Evolutionary conservation across 2,329 filamentous ascomycete genomes (phyloP).

Genomic region (Cercospora zeina): DNA sequence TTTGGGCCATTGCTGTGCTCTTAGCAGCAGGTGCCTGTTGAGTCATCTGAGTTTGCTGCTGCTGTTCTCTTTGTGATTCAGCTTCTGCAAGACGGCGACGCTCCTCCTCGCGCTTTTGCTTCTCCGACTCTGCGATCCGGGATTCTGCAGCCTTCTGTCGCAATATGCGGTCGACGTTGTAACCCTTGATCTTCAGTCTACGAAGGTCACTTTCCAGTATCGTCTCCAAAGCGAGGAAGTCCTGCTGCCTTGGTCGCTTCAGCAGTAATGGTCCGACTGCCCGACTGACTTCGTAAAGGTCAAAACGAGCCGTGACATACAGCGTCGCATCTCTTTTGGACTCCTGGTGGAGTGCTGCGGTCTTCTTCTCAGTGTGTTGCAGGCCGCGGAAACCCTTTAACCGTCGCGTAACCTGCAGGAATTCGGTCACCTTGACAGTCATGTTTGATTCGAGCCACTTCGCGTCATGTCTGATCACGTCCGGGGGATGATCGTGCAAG

Average conservation of each 20-base stretch:
- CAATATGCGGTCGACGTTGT: constrained; percentile 94
- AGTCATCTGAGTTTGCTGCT: constrained; percentile 9
- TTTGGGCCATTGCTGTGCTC: constrained; percentile 5
- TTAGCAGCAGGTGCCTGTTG: constrained; percentile 26
- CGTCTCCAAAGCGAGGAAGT: constrained; percentile 86
- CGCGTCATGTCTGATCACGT: constrained; percentile 79
- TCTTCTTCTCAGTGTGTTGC: constrained; percentile 71
- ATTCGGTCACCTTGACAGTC: constrained; percentile 72
- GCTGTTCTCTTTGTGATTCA: constrained; percentile 25
- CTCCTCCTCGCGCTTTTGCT: constrained; percentile 65
- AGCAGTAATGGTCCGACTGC: constrained; percentile 80
- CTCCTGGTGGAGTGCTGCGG: constrained; percentile 65
- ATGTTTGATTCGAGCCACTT: constrained; percentile 90
- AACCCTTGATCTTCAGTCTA: constrained; percentile 80
- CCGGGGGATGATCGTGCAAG: constrained; percentile 75
- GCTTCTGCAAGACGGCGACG: constrained; percentile 50
- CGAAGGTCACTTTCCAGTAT: constrained; percentile 82
- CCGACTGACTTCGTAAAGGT: constrained; percentile 90
- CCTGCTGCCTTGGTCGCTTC: constrained; percentile 79
- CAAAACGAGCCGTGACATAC: constrained; percentile 74
- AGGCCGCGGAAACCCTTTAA: constrained; percentile 66
- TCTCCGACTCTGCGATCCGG: constrained; percentile 79
- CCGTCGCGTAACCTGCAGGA: constrained; percentile 74
- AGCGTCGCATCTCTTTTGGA: constrained; percentile 62
- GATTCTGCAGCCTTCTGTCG: constrained; percentile 84